These are phyloP conservation scores for Ajuga chamaepitys DNA, from an alignment of 257 asterid genomes.

Conservation along the genomic window DNA sequence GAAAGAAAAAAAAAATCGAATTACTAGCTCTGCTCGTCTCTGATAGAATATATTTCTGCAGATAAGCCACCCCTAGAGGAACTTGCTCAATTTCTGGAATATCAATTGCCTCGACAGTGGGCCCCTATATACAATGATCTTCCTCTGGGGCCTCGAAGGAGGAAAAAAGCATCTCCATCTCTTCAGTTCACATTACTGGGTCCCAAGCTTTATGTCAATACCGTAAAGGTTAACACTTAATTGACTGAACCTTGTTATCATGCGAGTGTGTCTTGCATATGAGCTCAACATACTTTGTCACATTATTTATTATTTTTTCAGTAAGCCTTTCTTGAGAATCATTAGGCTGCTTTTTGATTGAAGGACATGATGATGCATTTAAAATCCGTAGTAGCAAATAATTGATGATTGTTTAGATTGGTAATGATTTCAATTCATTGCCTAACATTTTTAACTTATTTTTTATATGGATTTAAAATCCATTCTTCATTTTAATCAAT, in stretches of 20 bases:
- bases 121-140: conserved; percentile 86
- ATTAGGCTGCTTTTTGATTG: too few relatives aligned
- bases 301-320: neutral
- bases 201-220: conserved; percentile 88
- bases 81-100: conserved; percentile 77
- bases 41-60: conserved; percentile 26
- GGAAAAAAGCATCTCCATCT: conserved; percentile 70
- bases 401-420: too few relatives aligned
- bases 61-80: conserved; percentile 95
- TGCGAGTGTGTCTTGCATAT: neutral
- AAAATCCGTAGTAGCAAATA: too few relatives aligned
- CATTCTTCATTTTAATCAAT: too few relatives aligned
- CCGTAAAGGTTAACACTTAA: conserved; percentile 51
- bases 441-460: too few relatives aligned
- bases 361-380: too few relatives aligned
- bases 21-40: neutral
- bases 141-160: conserved; percentile 71
- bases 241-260: neutral
- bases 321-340: too few relatives aligned
- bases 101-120: conserved; percentile 92
- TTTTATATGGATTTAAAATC: too few relatives aligned
- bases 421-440: too few relatives aligned
- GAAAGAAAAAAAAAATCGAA: neutral
- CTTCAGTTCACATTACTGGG: conserved; percentile 80
- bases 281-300: neutral